Evolutionary conservation across 352 stramenopile genomes (phyloP).

Genomic region (Phytophthora sansomeana): DNA sequence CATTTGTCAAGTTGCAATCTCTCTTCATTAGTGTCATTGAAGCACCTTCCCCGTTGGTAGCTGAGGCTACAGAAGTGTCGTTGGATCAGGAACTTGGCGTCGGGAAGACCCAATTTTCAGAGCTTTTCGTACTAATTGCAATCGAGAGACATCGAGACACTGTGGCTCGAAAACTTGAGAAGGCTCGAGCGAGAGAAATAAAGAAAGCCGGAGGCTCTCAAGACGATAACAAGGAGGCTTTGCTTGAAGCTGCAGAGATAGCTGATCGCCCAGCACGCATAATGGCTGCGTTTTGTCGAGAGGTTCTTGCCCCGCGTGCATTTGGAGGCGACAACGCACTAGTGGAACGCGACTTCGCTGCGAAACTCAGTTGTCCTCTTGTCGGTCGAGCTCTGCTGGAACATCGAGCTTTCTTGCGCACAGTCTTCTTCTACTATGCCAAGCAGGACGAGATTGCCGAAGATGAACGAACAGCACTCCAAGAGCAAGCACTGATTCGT

Average conservation of each 20-base stretch:
- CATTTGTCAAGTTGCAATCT: constrained; percentile 26
- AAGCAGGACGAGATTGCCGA: constrained; percentile 49
- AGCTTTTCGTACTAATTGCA: constrained; percentile 44
- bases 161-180: constrained; percentile 15
- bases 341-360: constrained; percentile 46
- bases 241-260: constrained; percentile 8
- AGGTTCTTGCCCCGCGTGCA: constrained; percentile 41
- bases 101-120: constrained; percentile 31
- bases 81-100: constrained; percentile 37
- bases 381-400: constrained; percentile 56
- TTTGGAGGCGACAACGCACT: constrained; percentile 23
- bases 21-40: constrained; percentile 33
- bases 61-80: background rate
- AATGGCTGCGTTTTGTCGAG: constrained; percentile 49
- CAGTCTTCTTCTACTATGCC: constrained; percentile 63
- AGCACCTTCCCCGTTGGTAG: background rate
- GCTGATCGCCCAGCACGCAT: constrained; percentile 39
- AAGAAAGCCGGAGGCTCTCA: constrained; percentile 1
- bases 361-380: constrained; percentile 53
- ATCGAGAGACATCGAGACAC: constrained; percentile 28
- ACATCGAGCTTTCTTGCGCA: constrained; percentile 61
- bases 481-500: constrained; percentile 27
- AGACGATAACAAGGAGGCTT: background rate
- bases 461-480: constrained; percentile 18
- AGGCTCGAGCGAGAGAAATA: background rate